These are phyloP conservation scores for Fonsecaea pugnacius DNA, from an alignment of 2,329 filamentous ascomycete species.

Conservation along the genomic window DNA sequence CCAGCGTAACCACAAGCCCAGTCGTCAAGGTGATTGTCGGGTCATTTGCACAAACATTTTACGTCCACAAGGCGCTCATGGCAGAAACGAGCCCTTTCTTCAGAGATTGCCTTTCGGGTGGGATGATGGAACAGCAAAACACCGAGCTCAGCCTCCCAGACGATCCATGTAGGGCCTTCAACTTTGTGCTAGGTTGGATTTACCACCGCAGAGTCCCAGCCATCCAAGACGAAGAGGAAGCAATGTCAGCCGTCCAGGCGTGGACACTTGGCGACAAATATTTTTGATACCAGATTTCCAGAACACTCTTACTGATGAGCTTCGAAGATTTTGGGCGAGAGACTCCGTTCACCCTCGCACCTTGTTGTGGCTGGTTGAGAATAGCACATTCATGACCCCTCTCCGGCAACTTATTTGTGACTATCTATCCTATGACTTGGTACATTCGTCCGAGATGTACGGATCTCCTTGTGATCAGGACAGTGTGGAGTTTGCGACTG, in stretches of 20 bases:
- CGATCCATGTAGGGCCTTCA: neutral
- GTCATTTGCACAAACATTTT: neutral
- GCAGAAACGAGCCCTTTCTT: neutral
- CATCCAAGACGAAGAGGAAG: neutral
- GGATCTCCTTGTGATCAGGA: neutral
- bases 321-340: neutral
- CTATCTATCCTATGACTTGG: neutral
- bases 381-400: neutral
- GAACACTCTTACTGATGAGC: neutral
- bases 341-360: neutral
- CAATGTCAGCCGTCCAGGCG: neutral
- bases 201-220: neutral
- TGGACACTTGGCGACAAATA: neutral
- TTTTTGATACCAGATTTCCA: neutral
- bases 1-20: neutral
- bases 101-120: neutral
- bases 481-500: neutral
- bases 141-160: neutral
- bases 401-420: neutral
- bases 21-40: neutral
- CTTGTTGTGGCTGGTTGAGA: neutral
- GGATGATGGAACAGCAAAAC: neutral
- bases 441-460: neutral
- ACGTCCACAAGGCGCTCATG: neutral
- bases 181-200: neutral